Base-by-base conservation (phyloP, 2,329 filamentous ascomycete genomes). In the Nigrograna mackinnonii region DNA sequence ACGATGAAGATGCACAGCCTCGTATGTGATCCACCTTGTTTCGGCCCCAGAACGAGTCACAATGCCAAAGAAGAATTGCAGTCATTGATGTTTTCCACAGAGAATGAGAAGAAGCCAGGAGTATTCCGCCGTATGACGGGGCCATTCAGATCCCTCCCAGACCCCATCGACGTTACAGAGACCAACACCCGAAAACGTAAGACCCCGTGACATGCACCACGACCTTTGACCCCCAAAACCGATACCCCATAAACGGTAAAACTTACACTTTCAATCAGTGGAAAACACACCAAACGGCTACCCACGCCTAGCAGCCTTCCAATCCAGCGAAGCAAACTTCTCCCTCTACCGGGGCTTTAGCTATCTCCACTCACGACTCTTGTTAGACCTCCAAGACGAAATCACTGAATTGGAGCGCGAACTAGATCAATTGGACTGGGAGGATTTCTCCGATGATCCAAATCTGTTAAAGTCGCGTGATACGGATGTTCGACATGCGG, bases 301-400 rank as follows among this genome's bases (percentile, higher is more conserved):
- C 38, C 64, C 68, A 3, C 50, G 57, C 1, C 57, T 72, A 1
- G 68, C 70, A 4, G 60, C 64, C 0, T 72, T 73, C 39, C 64
- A 70, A 33, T 55, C 66, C 1, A 67, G 63, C 35, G 70, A 73
- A 30, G 46, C 58, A 7, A 70, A 69, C 37, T 72, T 73, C 39
- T 54, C 65, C 2, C 52, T 71, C 3, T 73, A 72, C 44, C 58
- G 70, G 4, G 62, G 60, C 4, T 73, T 72, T 39, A 53, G 50
- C 30, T 70, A 70, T 40, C 49, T 73, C 1, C 70, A 73, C 36
- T 58, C 63, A 5, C 67, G 70, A 4, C 44, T 72, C 2, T 46
- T 72, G 2, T 59, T 69, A 1, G 59, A 67, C 18, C 36, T 70
- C 5, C 70, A 73, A 47, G 61, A 66, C 33, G 63, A 72, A 22